These are phyloP conservation scores for Nannizzia gypsea DNA, from an alignment of 2,329 filamentous ascomycete genomes.

Conservation along the genomic window DNA sequence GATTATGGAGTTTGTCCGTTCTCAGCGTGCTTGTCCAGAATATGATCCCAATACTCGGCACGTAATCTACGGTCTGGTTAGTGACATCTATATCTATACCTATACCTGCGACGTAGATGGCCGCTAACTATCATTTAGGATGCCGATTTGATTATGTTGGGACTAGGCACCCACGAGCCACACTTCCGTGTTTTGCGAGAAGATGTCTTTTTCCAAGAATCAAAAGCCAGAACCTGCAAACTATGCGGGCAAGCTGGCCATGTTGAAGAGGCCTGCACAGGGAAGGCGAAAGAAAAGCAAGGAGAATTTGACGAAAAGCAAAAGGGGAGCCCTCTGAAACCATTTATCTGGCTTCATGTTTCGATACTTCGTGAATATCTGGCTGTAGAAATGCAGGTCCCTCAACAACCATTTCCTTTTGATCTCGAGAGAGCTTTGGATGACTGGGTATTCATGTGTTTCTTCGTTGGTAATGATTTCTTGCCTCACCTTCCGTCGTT, in stretches of 20 bases:
- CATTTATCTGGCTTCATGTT: slow-evolving; percentile 97
- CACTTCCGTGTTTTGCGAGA: slow-evolving; percentile 93
- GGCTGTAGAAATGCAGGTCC: slow-evolving; percentile 74
- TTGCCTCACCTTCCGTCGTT: slow-evolving; percentile 92
- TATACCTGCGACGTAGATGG: neutral
- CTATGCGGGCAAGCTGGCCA: slow-evolving; percentile 90
- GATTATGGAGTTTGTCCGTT: slow-evolving; percentile 96
- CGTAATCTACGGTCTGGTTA: slow-evolving; percentile 79
- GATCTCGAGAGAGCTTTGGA: slow-evolving; percentile 90
- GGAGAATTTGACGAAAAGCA: slow-evolving; percentile 76
- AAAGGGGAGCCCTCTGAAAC: slow-evolving; percentile 59
- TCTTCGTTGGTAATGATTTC: slow-evolving; percentile 98
- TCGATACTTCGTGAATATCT: slow-evolving; percentile 85
- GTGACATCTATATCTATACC: slow-evolving; percentile 8
- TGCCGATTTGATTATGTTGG: slow-evolving; percentile 97
- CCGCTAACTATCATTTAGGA: slow-evolving; percentile 40
- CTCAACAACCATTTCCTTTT: slow-evolving; percentile 72
- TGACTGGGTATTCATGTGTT: slow-evolving; percentile 99
- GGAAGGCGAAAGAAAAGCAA: slow-evolving; percentile 63
- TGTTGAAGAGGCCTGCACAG: slow-evolving; percentile 72
- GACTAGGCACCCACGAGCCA: slow-evolving; percentile 90
- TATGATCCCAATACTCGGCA: slow-evolving; percentile 95
- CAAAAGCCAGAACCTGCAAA: slow-evolving; percentile 68
- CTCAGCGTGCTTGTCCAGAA: slow-evolving; percentile 77
- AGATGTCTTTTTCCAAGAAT: slow-evolving; percentile 88